Conservation (phyloP, 2,329 filamentous ascomycete species). For the Tolypocladium tropicale region DNA sequence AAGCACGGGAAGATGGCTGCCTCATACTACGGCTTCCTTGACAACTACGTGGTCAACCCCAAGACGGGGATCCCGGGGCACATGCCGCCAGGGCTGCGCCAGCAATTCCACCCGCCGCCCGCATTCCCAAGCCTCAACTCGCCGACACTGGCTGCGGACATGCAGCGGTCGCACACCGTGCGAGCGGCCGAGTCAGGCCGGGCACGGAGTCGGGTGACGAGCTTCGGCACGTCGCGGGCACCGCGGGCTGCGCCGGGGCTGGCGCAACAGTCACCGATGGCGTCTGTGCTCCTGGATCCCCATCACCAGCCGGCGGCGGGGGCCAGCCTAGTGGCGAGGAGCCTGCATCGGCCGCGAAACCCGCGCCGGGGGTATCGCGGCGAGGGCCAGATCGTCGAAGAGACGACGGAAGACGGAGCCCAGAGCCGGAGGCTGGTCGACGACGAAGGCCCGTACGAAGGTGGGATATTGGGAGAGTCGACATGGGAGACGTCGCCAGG, state of each 20-base stretch:
- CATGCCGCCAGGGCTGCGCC: constrained; percentile 40
- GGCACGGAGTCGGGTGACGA: constrained; percentile 28
- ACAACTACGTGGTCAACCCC: constrained; percentile 75
- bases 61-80: constrained; percentile 55
- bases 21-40: constrained; percentile 89
- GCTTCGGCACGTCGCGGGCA: constrained; percentile 9
- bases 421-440: constrained; percentile 35
- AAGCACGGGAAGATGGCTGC: constrained; percentile 99
- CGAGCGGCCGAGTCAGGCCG: constrained; percentile 33
- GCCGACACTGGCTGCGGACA: constrained; percentile 45
- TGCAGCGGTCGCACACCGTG: constrained; percentile 36
- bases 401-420: constrained; percentile 38
- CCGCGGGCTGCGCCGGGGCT: constrained; percentile 25
- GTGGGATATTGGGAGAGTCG: constrained; percentile 44
- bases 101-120: constrained; percentile 64
- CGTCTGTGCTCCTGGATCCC: constrained; percentile 63
- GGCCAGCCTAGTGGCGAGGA: constrained; percentile 33
- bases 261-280: constrained; percentile 53
- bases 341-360: constrained; percentile 34
- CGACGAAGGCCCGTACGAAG: constrained; percentile 41
- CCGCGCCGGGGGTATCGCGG: constrained; percentile 34
- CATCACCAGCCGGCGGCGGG: constrained; percentile 56
- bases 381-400: constrained; percentile 44
- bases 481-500: constrained; percentile 48
- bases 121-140: constrained; percentile 62